Evolutionary conservation across 345 rosid genomes (phyloP), one percentile per base, ranked within the genome.

Genomic region (Zanthoxylum bungeanum): DNA sequence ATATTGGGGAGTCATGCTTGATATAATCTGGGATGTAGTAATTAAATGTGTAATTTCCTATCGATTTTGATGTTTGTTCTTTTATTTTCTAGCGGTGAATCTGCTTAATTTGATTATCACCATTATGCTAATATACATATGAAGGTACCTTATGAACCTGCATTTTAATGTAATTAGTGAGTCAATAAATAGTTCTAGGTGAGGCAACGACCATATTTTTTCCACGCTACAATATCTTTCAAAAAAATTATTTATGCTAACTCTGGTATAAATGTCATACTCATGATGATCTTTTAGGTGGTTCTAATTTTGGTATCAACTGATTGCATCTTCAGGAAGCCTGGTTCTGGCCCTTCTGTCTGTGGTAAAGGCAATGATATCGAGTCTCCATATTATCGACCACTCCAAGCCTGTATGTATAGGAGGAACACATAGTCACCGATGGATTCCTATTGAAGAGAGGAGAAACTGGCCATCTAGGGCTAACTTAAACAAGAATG

Each of bases 171-270:
- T 14, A 14, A 44, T 44, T 44, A 86, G 70, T 77, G 87, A 83
- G 65, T 96, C 98, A 96, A 74, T 96, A 96, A 84, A 96, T 61
- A 76, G 81, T 75, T 85, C 93, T 55, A 75, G 97, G 99, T 95
- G 73, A 79, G 91, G 66, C 65, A 71, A 58, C 59, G 50, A 34
- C 63, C 59, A 22, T 30, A 49, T n/a, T 51, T 58, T 60, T 40
- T 73, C 59, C 5, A 30, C 21, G 5, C 4, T 55, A 14, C 28
- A 31, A n/a, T n/a, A n/a, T n/a, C n/a, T n/a, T n/a, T n/a, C 22
- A 9, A 63, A 52, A 50, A 9, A n/a, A 12, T 25, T 14, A 61
- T 14, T 60, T 69, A 42, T 31, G 25, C 46, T 64, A 19, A 73
- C 12, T 73, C 21, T 55, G 33, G 22, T 34, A 14, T 47, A 6